phyloP scores from a whole-genome alignment of 2,329 filamentous ascomycete species.

The Akanthomyces lecanii region DNA sequence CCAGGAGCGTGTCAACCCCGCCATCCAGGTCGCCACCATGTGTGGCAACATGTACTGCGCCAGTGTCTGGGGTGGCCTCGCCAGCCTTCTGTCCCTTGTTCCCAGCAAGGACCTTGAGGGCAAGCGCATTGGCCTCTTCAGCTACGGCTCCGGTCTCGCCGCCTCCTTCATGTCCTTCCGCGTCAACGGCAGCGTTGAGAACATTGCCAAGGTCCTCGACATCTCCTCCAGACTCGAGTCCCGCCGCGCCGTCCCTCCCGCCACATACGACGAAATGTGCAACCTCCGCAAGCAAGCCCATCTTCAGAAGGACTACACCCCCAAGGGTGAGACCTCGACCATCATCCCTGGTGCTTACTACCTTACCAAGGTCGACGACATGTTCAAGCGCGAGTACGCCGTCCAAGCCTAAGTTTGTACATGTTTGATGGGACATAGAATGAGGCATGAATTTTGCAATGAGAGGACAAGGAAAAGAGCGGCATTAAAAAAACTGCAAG shows the following conservation, averaged over 20 bases:
- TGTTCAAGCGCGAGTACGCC: slow-evolving; percentile 77
- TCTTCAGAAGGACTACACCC: slow-evolving; percentile 73
- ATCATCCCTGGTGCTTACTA: slow-evolving; percentile 70
- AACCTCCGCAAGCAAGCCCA: slow-evolving; percentile 77
- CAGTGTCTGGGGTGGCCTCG: slow-evolving; percentile 74
- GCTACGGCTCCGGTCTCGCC: slow-evolving; percentile 72
- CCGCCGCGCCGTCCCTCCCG: slow-evolving; percentile 62
- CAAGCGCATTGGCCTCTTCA: slow-evolving; percentile 73
- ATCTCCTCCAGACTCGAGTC: slow-evolving; percentile 64
- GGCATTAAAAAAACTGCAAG: not conserved
- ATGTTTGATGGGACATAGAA: not conserved
- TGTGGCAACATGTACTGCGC: slow-evolving; percentile 66
- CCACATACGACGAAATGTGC: slow-evolving; percentile 78
- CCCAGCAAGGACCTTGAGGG: slow-evolving; percentile 60
- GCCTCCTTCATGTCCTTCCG: slow-evolving; percentile 71
- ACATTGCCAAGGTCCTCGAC: slow-evolving; percentile 64
- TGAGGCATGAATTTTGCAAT: slow-evolving; percentile 9
- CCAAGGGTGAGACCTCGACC: slow-evolving; percentile 63
- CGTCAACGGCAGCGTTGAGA: slow-evolving; percentile 64
- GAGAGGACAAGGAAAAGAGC: not conserved
- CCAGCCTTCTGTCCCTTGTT: slow-evolving; percentile 62
- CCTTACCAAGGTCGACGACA: slow-evolving; percentile 74
- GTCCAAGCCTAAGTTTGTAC: slow-evolving; percentile 59
- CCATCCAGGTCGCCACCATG: slow-evolving; percentile 71
- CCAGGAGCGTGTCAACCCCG: slow-evolving; percentile 69